A percentile compares a stretch with the other conserved stretches of the same genome.
These are phyloP conservation scores for Scutellaria minor DNA, from an alignment of 257 asterid genomes.

Conservation along the genomic window DNA sequence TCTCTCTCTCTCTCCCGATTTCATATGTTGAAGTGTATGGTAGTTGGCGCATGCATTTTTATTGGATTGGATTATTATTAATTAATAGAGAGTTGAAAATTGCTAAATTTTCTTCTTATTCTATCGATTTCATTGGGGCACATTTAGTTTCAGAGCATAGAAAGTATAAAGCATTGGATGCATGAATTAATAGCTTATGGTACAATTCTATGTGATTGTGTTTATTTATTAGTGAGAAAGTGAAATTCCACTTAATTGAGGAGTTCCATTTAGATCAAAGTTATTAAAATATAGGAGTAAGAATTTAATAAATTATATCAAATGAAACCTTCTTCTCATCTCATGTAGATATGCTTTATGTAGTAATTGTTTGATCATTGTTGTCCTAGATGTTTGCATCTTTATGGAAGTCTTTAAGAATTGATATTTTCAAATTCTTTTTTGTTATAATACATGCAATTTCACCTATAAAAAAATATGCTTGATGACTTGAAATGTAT, in stretches of 20 bases:
- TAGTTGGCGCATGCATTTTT: too few relatives aligned
- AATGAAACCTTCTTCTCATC: not conserved
- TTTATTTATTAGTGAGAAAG: too few relatives aligned
- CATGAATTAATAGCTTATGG: too few relatives aligned
- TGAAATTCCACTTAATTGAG: slow-evolving; percentile 23
- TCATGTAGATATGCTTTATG: not conserved
- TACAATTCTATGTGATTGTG: too few relatives aligned
- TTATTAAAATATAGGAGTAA: slow-evolving; percentile 8
- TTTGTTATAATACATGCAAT: not conserved
- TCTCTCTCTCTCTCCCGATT: too few relatives aligned
- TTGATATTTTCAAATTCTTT: not conserved
- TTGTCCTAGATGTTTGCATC: not conserved
- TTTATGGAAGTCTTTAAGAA: not conserved
- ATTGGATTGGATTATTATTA: too few relatives aligned
- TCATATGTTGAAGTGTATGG: too few relatives aligned
- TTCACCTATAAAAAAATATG: slow-evolving; percentile 9
- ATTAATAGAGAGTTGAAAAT: too few relatives aligned
- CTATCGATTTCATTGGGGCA: too few relatives aligned
- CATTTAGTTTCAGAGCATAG: too few relatives aligned
- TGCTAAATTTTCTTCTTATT: too few relatives aligned
- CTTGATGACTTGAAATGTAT: not conserved
- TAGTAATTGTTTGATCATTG: not conserved
- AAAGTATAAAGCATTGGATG: too few relatives aligned
- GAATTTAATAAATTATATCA: slow-evolving; percentile 1
- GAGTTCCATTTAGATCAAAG: slow-evolving; percentile 19